Evolutionary conservation across 2,329 filamentous ascomycete genomes (phyloP), one percentile per base, ranked within the genome.

Genomic region (Phaeoacremonium minimum): DNA sequence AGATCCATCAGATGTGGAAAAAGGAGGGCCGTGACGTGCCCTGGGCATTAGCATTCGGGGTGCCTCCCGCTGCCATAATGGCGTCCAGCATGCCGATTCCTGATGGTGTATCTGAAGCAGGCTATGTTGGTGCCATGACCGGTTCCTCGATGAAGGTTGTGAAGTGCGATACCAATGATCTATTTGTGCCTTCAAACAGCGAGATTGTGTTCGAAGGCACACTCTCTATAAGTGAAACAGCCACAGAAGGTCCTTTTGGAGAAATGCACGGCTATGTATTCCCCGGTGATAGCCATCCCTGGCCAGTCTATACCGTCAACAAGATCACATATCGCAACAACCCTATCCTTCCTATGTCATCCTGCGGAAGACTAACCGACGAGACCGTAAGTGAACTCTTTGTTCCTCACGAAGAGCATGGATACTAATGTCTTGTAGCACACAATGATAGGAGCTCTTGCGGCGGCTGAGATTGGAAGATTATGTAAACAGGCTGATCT

Each of bases 171-270:
- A 69, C 62, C 1, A 75, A 69, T 37, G 56, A 64, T 16, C 46
- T 75, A 0, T 47, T 57, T 4, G 69, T 75, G 2, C 71, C 72
- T 0, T 70, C 71, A 0, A 71, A 63, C 37, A 47, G 56, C 0
- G 71, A 76, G 44, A 74, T 75, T 33, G 63, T 75, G 0, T 50
- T 75, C 2, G 71, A 75, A 38, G 71, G 72, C 4, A 64, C 59
- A 0, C 42, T 68, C 12, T 75, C 68, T 0, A 52, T 65, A 5
- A 60, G 60, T 0, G 63, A 73, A 30, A 65, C 46, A 0, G 64
- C 41, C 0, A 47, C 47, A 0, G 71, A 75, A 37, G 72, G 70
- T 0, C 71, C 71, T 0, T 74, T 74, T 48, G 70, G 67, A 0
- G 72, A 71, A 36, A 62, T 63, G 52, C 60, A 64, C 14, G 66